Evolutionary conservation across 495 filamentous ascomycete genomes (phyloP).

Genomic region (Aspergillus cavernicola): DNA sequence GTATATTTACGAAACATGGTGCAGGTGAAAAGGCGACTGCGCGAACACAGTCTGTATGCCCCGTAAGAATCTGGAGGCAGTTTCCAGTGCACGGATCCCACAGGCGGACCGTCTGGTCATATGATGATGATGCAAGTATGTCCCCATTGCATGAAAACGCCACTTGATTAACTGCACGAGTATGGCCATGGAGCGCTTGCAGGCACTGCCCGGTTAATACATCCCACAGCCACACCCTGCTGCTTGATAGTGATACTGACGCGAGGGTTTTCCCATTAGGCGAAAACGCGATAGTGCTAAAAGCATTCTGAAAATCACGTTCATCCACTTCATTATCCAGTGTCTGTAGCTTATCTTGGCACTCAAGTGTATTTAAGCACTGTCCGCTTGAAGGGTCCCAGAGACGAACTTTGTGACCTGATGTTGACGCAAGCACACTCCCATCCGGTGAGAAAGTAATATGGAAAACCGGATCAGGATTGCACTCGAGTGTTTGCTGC

Average conservation of each 20-base stretch:
- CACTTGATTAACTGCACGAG: background rate
- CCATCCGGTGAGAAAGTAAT: slow-evolving; percentile 8
- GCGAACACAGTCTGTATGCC: background rate
- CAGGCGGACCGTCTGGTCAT: slow-evolving; percentile 15
- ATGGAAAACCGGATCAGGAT: background rate
- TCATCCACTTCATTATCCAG: background rate
- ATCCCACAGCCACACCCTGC: slow-evolving; percentile 26
- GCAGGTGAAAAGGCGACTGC: background rate
- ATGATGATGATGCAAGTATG: slow-evolving; percentile 3
- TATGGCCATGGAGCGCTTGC: background rate
- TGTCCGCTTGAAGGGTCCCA: background rate
- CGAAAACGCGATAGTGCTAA: background rate
- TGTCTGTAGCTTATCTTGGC: background rate
- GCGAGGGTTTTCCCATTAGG: slow-evolving; percentile 8
- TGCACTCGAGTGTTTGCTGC: background rate
- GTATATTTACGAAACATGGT: background rate
- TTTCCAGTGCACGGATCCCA: background rate
- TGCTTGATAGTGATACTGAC: slow-evolving; percentile 16
- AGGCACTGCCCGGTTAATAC: background rate
- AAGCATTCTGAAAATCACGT: background rate
- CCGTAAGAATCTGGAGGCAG: background rate
- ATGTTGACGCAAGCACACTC: background rate
- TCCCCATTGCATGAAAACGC: slow-evolving; percentile 12
- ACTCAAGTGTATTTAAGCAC: slow-evolving; percentile 10
- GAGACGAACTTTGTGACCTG: background rate